A percentile compares a stretch with the other conserved stretches of the same genome.
Evolutionary conservation across 345 rosid species (phyloP).

Genomic region (Angophora floribunda): DNA sequence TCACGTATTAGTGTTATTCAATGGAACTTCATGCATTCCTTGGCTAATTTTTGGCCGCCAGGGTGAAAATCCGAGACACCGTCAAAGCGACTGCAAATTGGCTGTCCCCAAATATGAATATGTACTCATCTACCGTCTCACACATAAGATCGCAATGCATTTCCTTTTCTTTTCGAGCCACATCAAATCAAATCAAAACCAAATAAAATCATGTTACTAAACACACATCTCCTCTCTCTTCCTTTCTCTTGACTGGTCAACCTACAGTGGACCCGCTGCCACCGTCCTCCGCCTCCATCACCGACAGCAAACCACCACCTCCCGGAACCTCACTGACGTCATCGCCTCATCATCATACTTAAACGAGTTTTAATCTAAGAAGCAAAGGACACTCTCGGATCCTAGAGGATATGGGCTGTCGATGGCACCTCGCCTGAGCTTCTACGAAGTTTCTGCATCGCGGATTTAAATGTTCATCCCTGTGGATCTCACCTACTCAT

Average conservation of each 20-base stretch:
- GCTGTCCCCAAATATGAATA: neutral
- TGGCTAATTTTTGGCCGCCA: neutral
- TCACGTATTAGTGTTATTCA: neutral
- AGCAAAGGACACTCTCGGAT: neutral
- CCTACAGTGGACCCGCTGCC: neutral
- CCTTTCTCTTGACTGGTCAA: neutral
- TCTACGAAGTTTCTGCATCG: neutral
- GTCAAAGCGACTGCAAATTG: neutral
- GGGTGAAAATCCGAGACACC: neutral
- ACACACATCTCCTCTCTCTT: neutral
- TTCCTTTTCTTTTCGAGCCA: neutral
- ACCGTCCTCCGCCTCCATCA: neutral
- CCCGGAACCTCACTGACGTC: neutral
- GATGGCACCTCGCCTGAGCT: neutral
- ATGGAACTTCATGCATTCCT: neutral
- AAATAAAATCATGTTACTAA: neutral
- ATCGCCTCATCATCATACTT: neutral
- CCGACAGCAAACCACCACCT: neutral
- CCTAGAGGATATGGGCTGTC: neutral
- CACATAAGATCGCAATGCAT: neutral
- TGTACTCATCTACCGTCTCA: neutral
- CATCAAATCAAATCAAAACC: neutral
- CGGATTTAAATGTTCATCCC: neutral
- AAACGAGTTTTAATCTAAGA: neutral
- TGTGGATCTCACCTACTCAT: neutral